Percentiles rank a stretch among this genome's conserved stretches.
Conservation (phyloP, 345 rosid species). For the Hypericum androsaemum region DNA sequence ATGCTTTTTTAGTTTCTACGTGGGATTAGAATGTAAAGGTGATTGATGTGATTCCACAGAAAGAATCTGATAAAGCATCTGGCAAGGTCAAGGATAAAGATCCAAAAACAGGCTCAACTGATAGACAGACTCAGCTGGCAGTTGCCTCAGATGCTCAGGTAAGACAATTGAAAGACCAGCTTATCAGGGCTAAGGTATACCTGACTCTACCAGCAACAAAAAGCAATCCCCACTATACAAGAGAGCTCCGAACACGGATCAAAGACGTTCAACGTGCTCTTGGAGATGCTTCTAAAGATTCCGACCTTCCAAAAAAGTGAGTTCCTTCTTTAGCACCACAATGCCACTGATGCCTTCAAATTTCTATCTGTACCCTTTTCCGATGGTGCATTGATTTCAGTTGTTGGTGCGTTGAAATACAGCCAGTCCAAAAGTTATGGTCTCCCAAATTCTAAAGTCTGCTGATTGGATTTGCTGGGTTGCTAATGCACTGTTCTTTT, state of each 20-base stretch:
- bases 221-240: slow-evolving; percentile 53
- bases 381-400: neutral
- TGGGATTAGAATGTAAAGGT: neutral
- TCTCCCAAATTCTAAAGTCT: neutral
- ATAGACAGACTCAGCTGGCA: slow-evolving; percentile 28
- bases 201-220: slow-evolving; percentile 69
- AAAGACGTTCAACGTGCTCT: slow-evolving; percentile 76
- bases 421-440: neutral
- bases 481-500: slow-evolving; percentile 3
- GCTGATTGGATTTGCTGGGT: neutral
- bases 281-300: slow-evolving; percentile 66
- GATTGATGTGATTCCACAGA: slow-evolving; percentile 11
- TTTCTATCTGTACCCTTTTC: neutral
- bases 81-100: slow-evolving; percentile 24
- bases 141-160: slow-evolving; percentile 54
- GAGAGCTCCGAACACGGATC: slow-evolving; percentile 77
- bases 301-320: slow-evolving; percentile 72
- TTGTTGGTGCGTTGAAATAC: neutral
- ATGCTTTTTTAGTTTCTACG: neutral
- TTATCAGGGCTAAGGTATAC: slow-evolving; percentile 81
- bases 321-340: slow-evolving; percentile 10
- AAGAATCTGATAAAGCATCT: slow-evolving; percentile 24
- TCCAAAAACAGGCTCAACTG: slow-evolving; percentile 18
- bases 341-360: neutral
- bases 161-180: slow-evolving; percentile 78